Evolutionary conservation across 257 asterid genomes (phyloP).

Genomic region (Solanum sparsipilum): DNA sequence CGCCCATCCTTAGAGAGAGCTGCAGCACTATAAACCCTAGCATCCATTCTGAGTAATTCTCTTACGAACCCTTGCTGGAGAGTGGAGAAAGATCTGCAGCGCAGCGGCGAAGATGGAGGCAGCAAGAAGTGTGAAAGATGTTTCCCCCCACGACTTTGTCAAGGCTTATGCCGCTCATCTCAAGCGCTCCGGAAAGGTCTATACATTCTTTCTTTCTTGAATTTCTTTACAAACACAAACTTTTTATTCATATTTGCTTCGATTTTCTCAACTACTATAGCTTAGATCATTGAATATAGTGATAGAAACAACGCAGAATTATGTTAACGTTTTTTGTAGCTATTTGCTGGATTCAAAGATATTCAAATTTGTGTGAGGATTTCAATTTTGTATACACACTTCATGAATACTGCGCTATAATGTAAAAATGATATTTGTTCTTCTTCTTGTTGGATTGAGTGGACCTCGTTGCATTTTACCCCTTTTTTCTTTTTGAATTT

Average conservation of each 20-base stretch:
- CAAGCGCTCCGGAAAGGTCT: conserved; percentile 93
- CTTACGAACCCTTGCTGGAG: neutral
- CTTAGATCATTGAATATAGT: neutral
- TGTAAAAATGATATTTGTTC: neutral
- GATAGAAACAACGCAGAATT: neutral
- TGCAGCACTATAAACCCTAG: neutral
- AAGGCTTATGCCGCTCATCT: conserved; percentile 74
- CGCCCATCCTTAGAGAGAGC: neutral
- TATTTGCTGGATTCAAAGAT: neutral
- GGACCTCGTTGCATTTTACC: neutral
- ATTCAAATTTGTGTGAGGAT: neutral
- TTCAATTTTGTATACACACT: neutral
- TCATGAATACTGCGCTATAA: neutral
- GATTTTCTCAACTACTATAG: neutral
- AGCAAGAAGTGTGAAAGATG: conserved; percentile 71
- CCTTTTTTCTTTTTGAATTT: neutral
- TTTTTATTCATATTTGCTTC: neutral
- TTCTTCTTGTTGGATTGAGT: neutral
- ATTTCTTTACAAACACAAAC: too few relatives aligned
- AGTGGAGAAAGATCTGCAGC: neutral
- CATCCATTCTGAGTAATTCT: neutral
- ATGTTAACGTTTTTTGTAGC: neutral
- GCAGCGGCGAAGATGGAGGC: conserved; percentile 41
- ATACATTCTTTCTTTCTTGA: too few relatives aligned
- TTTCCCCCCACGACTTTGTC: conserved; percentile 81